phyloP scores from a whole-genome alignment of 257 asterid species.

The Paulownia fortunei region DNA sequence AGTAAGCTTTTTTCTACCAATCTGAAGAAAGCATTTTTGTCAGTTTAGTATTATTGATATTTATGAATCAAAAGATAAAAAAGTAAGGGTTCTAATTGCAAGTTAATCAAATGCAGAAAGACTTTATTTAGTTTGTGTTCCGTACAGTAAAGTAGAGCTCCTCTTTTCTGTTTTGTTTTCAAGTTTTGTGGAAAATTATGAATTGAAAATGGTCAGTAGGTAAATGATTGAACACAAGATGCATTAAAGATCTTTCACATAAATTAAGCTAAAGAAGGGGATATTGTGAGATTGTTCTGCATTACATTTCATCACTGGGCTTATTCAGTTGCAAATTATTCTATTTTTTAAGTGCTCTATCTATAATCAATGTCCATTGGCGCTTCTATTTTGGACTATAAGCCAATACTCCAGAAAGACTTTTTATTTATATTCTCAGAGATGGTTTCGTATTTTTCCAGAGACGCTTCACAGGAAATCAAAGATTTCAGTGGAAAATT shows the following conservation, averaged over 20 bases:
- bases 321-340: not conserved
- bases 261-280: not conserved
- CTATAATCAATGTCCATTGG: not conserved
- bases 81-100: not conserved
- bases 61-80: not conserved
- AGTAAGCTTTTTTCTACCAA: conserved; percentile 33
- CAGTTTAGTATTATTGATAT: conserved; percentile 47
- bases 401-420: not conserved
- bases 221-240: not conserved
- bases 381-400: not conserved
- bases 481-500: conserved; percentile 42
- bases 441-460: conserved; percentile 32
- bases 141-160: not conserved
- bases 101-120: not conserved
- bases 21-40: conserved; percentile 43
- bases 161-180: not conserved
- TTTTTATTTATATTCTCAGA: not conserved
- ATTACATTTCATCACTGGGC: not conserved
- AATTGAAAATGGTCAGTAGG: not conserved
- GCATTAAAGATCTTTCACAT: not conserved
- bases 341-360: not conserved
- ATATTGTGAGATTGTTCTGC: not conserved
- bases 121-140: not conserved
- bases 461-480: conserved; percentile 43
- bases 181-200: not conserved